These are phyloP conservation scores for Corylus avellana DNA, from an alignment of 306 rosid genomes.

Conservation along the genomic window DNA sequence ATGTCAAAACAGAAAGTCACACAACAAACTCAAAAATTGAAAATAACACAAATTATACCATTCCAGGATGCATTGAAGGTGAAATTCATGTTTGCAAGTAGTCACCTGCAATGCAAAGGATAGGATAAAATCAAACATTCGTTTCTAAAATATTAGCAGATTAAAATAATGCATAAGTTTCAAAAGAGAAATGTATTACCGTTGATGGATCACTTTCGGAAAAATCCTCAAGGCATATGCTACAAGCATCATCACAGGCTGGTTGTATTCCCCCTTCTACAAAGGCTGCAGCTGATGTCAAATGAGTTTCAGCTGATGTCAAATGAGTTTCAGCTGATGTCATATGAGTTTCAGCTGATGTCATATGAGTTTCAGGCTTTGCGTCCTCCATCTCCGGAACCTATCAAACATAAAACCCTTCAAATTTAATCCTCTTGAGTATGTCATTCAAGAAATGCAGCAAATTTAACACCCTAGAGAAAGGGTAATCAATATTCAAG, in stretches of 20 bases:
- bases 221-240: slow-evolving; percentile 97
- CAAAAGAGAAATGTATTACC: slow-evolving; percentile 39
- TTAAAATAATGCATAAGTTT: neutral
- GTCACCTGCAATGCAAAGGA: slow-evolving; percentile 62
- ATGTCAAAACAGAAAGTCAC: neutral
- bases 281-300: slow-evolving; percentile 86
- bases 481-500: neutral
- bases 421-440: slow-evolving; percentile 7
- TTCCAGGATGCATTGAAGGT: slow-evolving; percentile 96
- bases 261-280: slow-evolving; percentile 97
- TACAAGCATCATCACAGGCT: slow-evolving; percentile 83
- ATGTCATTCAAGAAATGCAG: slow-evolving; percentile 9
- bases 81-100: slow-evolving; percentile 86
- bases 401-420: slow-evolving; percentile 35
- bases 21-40: neutral
- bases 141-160: slow-evolving; percentile 9
- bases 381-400: slow-evolving; percentile 56
- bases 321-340: slow-evolving; percentile 68
- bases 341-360: slow-evolving; percentile 68
- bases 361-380: slow-evolving; percentile 51
- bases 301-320: slow-evolving; percentile 68
- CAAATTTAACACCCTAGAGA: slow-evolving; percentile 6
- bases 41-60: slow-evolving; percentile 49
- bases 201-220: slow-evolving; percentile 75
- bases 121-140: slow-evolving; percentile 24